Conservation (phyloP, 495 filamentous ascomycete genomes). For the Tuber microsphaerosporum region DNA sequence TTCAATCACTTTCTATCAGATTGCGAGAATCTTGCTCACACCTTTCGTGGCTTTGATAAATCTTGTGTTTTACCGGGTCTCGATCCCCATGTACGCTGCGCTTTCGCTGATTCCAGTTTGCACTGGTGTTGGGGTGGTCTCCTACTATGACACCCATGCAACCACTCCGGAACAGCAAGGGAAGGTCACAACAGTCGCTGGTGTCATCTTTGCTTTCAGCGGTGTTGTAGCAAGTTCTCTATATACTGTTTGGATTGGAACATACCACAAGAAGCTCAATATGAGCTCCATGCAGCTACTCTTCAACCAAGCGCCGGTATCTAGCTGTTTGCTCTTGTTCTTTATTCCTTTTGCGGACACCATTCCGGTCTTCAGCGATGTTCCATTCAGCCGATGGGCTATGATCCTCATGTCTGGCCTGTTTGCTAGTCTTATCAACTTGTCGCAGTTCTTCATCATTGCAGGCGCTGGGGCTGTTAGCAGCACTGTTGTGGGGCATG, state of each 20-base stretch:
- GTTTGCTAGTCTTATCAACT: constrained; percentile 62
- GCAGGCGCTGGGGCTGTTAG: constrained; percentile 62
- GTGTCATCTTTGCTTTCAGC: constrained; percentile 58
- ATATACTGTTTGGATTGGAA: constrained; percentile 64
- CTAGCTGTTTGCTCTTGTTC: constrained; percentile 57
- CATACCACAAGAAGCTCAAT: constrained; percentile 59
- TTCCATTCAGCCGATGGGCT: constrained; percentile 49
- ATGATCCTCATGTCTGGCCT: constrained; percentile 55
- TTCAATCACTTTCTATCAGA: constrained; percentile 67
- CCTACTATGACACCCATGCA: constrained; percentile 62
- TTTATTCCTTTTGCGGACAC: constrained; percentile 60
- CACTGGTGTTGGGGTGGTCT: constrained; percentile 60
- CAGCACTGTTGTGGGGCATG: constrained; percentile 65
- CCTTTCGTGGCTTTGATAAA: constrained; percentile 63
- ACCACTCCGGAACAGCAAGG: constrained; percentile 44
- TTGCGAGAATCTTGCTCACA: constrained; percentile 64
- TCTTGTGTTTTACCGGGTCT: constrained; percentile 56
- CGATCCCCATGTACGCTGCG: constrained; percentile 52
- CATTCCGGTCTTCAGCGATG: constrained; percentile 51
- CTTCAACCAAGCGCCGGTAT: constrained; percentile 63
- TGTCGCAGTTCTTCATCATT: constrained; percentile 70
- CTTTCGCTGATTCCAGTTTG: constrained; percentile 59
- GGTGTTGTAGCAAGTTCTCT: constrained; percentile 60
- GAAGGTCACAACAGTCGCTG: constrained; percentile 51
- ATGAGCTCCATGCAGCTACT: constrained; percentile 67